Percentiles rank a stretch among this genome's conserved stretches.
These are phyloP conservation scores for Pyrrhoderma lamaoense DNA, from an alignment of 1,284 basidiomycete genomes.

Conservation along the genomic window DNA sequence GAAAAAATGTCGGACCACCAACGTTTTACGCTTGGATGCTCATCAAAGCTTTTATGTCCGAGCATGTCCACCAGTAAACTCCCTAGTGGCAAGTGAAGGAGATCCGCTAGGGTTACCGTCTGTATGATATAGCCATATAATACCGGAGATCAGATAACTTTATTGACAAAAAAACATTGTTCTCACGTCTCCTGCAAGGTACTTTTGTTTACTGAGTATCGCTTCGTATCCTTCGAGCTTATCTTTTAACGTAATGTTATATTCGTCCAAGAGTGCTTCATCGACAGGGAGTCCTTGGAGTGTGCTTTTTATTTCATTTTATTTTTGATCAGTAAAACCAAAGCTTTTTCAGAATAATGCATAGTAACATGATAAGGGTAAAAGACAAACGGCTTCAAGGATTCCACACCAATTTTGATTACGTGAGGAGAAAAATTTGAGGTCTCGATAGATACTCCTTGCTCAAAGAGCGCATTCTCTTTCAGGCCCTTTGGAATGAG, in stretches of 20 bases:
- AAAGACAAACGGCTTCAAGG: too few species aligned
- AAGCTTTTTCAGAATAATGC: too few species aligned
- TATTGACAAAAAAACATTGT: background rate
- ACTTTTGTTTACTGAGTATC: slow-evolving; percentile 41
- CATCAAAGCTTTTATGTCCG: slow-evolving; percentile 22
- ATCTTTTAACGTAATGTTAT: too few species aligned
- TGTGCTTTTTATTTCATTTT: too few species aligned
- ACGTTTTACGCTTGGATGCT: slow-evolving; percentile 27
- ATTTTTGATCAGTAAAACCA: too few species aligned
- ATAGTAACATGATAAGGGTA: too few species aligned
- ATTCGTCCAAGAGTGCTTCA: background rate
- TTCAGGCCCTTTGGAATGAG: slow-evolving; percentile 23
- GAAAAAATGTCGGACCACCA: slow-evolving; percentile 16
- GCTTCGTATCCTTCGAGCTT: slow-evolving; percentile 39
- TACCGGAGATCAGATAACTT: background rate
- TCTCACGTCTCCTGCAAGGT: slow-evolving; percentile 37
- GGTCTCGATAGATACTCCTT: slow-evolving; percentile 28
- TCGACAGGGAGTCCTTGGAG: background rate
- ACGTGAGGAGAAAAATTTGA: slow-evolving; percentile 28
- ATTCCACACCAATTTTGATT: too few species aligned
- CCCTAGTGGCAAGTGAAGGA: slow-evolving; percentile 46
- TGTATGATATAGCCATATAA: slow-evolving; percentile 18
- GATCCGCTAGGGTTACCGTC: slow-evolving; percentile 42
- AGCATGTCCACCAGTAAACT: slow-evolving; percentile 20
- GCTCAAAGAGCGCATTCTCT: slow-evolving; percentile 28